These are phyloP conservation scores for Vachellia collinsii DNA, from an alignment of 306 rosid species.

Conservation along the genomic window DNA sequence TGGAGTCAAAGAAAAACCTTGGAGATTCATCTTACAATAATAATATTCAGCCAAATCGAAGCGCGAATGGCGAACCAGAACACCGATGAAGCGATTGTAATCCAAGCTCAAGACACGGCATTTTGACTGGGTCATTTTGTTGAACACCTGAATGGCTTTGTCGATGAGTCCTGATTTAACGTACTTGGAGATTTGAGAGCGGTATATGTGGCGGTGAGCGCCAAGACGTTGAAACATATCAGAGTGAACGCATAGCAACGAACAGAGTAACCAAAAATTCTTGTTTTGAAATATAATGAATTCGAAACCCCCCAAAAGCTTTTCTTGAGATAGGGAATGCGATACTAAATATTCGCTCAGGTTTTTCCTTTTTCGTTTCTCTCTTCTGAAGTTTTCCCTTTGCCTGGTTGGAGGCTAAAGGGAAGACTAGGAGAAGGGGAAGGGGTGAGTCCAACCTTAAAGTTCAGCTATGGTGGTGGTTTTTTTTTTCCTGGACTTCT, in stretches of 20 bases:
- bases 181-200: conserved; percentile 58
- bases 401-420: neutral
- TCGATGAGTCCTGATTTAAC: conserved; percentile 79
- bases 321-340: neutral
- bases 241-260: conserved; percentile 61
- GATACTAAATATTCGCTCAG: neutral
- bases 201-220: conserved; percentile 72
- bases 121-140: conserved; percentile 76
- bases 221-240: conserved; percentile 82
- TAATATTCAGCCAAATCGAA: conserved; percentile 74
- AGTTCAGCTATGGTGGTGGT: neutral
- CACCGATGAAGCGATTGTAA: conserved; percentile 89
- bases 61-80: conserved; percentile 65
- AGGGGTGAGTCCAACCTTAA: neutral
- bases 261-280: neutral
- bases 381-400: neutral
- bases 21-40: conserved; percentile 67
- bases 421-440: neutral
- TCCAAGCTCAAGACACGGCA: conserved; percentile 76
- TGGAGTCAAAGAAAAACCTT: neutral
- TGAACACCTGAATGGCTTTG: conserved; percentile 75
- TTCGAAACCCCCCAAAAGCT: neutral
- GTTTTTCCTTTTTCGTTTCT: neutral
- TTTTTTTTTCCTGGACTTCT: neutral
- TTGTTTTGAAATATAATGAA: neutral